Percentiles rank a stretch among this genome's conserved stretches.
phyloP scores from a whole-genome alignment of 345 rosid genomes.

The Raphanus sativus region DNA sequence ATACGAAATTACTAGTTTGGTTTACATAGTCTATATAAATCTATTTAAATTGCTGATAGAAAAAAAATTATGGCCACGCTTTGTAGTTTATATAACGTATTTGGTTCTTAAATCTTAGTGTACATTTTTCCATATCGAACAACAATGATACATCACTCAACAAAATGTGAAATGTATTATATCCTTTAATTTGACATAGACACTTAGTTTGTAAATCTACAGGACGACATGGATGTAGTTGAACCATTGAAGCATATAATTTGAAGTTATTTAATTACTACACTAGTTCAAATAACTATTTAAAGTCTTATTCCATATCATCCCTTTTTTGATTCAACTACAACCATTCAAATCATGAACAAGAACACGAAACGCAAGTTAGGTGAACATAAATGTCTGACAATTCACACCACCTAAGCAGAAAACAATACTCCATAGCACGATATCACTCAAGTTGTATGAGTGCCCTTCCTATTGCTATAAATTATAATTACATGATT shows the following conservation, averaged over 20 bases:
- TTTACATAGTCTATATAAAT: no score
- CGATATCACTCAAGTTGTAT: slow-evolving; percentile 5
- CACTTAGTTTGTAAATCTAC: background rate
- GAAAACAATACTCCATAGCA: slow-evolving; percentile 7
- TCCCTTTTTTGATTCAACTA: background rate
- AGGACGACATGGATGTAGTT: background rate
- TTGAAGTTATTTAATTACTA: background rate
- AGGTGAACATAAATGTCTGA: slow-evolving; percentile 2
- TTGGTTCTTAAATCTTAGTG: background rate
- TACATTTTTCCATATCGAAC: background rate
- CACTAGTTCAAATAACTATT: background rate
- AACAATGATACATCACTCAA: background rate
- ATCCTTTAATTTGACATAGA: background rate
- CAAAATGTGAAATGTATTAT: background rate
- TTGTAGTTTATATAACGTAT: background rate
- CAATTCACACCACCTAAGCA: slow-evolving; percentile 21
- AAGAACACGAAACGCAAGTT: slow-evolving; percentile 9
- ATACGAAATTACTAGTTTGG: no score
- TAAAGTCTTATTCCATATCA: background rate
- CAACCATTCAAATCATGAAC: slow-evolving; percentile 19
- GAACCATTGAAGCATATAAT: background rate
- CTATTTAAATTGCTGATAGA: no score
- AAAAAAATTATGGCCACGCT: background rate
- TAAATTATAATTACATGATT: background rate
- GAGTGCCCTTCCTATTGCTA: background rate